phyloP scores from a whole-genome alignment of 495 filamentous ascomycete genomes.

The Podospora pseudocomata region DNA sequence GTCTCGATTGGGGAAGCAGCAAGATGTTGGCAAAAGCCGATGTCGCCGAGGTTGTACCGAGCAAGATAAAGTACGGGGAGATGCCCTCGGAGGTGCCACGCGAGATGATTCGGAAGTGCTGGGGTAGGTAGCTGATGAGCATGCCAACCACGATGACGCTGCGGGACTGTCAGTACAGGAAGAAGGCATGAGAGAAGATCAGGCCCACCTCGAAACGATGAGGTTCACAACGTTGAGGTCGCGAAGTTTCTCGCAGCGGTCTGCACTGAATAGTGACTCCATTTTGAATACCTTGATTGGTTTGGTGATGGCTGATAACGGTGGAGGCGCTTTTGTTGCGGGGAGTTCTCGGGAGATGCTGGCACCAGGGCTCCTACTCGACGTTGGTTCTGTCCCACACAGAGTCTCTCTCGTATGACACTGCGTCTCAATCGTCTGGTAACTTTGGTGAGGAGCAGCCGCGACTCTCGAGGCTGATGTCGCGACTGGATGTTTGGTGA shows the following conservation, averaged over 20 bases:
- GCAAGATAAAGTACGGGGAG: constrained; percentile 87
- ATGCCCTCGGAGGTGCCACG: constrained; percentile 91
- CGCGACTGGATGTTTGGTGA: not conserved
- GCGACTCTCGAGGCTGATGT: not conserved
- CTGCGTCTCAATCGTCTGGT: not conserved
- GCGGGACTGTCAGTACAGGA: constrained; percentile 16
- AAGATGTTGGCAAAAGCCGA: constrained; percentile 89
- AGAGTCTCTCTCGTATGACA: not conserved
- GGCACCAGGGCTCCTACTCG: not conserved
- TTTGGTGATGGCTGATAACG: not conserved
- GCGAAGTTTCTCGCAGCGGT: constrained; percentile 51
- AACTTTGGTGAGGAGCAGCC: not conserved
- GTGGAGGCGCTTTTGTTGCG: not conserved
- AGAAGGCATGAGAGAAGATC: constrained; percentile 14
- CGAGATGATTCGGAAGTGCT: constrained; percentile 85
- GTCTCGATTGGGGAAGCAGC: constrained; percentile 68
- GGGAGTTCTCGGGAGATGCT: not conserved
- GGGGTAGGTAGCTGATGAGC: constrained; percentile 87
- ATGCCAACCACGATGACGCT: constrained; percentile 89
- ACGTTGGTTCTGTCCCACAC: not conserved
- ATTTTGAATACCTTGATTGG: constrained; percentile 20
- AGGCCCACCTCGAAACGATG: constrained; percentile 54
- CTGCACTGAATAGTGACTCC: constrained; percentile 33
- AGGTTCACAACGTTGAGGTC: constrained; percentile 57
- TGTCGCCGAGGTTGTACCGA: constrained; percentile 84